Evolutionary conservation across 2,329 filamentous ascomycete species (phyloP).

Genomic region (Monilinia fructicola): DNA sequence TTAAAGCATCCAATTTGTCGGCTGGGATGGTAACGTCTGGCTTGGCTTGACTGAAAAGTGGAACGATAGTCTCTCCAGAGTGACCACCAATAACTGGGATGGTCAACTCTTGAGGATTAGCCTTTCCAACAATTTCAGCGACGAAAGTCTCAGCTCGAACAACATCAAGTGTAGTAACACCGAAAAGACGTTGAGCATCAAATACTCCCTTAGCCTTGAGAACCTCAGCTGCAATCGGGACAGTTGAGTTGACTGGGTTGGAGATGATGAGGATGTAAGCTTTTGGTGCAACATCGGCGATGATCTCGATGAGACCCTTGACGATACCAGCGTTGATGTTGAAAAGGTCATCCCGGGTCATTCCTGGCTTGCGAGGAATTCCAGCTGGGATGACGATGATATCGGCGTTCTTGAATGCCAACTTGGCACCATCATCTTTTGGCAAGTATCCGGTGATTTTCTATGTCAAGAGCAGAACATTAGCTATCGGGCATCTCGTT

Average conservation of each 20-base stretch:
- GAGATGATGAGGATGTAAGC: conserved; percentile 97
- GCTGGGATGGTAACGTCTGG: conserved; percentile 74
- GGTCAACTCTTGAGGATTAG: conserved; percentile 49
- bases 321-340: conserved; percentile 99
- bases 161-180: conserved; percentile 98
- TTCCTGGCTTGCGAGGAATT: conserved; percentile 91
- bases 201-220: conserved; percentile 95
- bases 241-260: conserved; percentile 99
- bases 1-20: conserved; percentile 46
- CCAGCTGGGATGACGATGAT: conserved; percentile 97
- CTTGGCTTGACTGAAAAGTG: conserved; percentile 88
- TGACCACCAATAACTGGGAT: conserved; percentile 96
- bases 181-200: conserved; percentile 98
- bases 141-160: conserved; percentile 98
- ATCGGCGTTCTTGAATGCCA: conserved; percentile 81
- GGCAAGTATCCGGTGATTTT: conserved; percentile 86
- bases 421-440: conserved; percentile 70
- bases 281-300: conserved; percentile 81
- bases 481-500: not conserved
- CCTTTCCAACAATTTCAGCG: conserved; percentile 57
- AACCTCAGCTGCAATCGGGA: conserved; percentile 95
- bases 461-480: conserved; percentile 55
- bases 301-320: conserved; percentile 94
- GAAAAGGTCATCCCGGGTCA: conserved; percentile 99
- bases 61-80: conserved; percentile 97